phyloP scores from a whole-genome alignment of 495 filamentous ascomycete species.

The Penicillium bialowiezense region DNA sequence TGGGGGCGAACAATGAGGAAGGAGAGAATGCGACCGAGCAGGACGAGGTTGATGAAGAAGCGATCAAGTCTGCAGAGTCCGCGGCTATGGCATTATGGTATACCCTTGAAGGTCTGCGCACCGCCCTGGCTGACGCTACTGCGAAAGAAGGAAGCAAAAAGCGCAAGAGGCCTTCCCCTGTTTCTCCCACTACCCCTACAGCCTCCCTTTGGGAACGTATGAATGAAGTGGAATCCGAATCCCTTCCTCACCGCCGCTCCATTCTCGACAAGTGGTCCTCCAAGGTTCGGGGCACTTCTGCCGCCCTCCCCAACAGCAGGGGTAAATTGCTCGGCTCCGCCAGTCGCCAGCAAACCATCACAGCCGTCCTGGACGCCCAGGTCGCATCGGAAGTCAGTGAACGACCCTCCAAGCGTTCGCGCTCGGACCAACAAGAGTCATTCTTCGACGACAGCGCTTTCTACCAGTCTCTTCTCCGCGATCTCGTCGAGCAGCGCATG shows the following conservation, averaged over 20 bases:
- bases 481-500: constrained; percentile 84
- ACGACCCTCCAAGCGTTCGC: constrained; percentile 59
- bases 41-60: constrained; percentile 40
- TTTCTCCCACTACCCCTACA: constrained; percentile 47
- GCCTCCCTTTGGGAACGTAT: constrained; percentile 71
- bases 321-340: constrained; percentile 46
- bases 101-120: constrained; percentile 70
- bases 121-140: constrained; percentile 52
- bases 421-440: constrained; percentile 21
- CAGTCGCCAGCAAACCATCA: constrained; percentile 57
- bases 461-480: constrained; percentile 87
- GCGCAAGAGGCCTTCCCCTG: constrained; percentile 51
- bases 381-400: constrained; percentile 62
- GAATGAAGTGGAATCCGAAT: constrained; percentile 57
- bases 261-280: constrained; percentile 48
- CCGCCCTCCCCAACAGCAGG: constrained; percentile 34
- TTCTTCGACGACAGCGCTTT: constrained; percentile 93
- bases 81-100: constrained; percentile 90
- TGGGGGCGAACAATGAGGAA: constrained; percentile 34
- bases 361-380: constrained; percentile 70
- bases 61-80: constrained; percentile 73
- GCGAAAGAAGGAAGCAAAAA: constrained; percentile 51
- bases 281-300: constrained; percentile 48
- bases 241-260: constrained; percentile 40
- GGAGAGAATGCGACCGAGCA: constrained; percentile 24